Base-by-base conservation (phyloP, 2,329 filamentous ascomycete genomes). In the Herpotrichia juniperi region DNA sequence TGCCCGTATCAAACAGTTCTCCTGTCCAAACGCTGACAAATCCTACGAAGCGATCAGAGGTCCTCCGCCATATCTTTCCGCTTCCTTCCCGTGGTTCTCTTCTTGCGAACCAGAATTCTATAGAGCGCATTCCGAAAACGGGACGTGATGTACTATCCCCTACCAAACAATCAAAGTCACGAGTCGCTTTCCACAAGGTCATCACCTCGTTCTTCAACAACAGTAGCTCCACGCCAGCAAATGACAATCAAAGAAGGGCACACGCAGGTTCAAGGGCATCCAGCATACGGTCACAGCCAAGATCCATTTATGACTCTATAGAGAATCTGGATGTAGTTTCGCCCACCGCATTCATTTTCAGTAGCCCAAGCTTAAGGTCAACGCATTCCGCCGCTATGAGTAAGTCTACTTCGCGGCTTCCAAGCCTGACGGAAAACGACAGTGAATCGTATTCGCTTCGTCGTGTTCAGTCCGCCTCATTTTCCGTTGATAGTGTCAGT, bases 321-420 rank as follows among this genome's bases (percentile, higher is more conserved):
- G 63, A 61, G 12, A 73, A 64, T 35, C 25, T 73, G 7, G 70
- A 73, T 21, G 31, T 74, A 12, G 58, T 74, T 0, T 68, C 66
- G n/a, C 64, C 68, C 32, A 61, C 59, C 9, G 42, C 58, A 0
- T 74, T 74, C 47, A 46, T 68, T 19, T 73, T 73, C 52, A 73
- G 69, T 45, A 62, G 69, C 26, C 70, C 70, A 37, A 64, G 57
- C 32, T 55, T 73, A 9, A 57, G 46, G 22, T 68, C 67, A 11
- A 42, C 43, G 44, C 40, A 35, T 21, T 62, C 59, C 12, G 53
- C 58, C n/a, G 67, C 64, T n/a, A 45, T 59, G 34, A 58, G 49
- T 16, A 51, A 54, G 30, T 64, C 63, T 1, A 59, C 51, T 6
- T 64, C 67, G 4, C 53, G 46, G 30, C 40, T 62, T 22, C 55